Percentiles rank a stretch among this genome's conserved stretches.
Evolutionary conservation across 768 basidiomycete genomes (phyloP).

Genomic region (Polyporus arcularius): DNA sequence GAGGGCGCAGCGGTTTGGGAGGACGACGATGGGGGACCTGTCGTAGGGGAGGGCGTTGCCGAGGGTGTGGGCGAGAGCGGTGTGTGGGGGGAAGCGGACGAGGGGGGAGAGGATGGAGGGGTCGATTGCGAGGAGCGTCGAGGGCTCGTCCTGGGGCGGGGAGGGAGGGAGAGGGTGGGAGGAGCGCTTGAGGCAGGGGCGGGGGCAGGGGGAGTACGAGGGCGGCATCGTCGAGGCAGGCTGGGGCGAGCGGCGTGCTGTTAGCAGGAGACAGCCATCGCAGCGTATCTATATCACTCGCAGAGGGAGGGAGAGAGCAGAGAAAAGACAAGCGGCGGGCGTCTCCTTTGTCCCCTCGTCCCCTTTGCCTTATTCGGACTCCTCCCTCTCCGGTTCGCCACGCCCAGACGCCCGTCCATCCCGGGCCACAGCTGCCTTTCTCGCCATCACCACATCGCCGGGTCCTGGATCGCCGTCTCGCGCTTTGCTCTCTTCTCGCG

Average conservation of each 20-base stretch:
- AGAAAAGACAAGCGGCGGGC: conserved; percentile 15
- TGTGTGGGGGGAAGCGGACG: conserved; percentile 51
- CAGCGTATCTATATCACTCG: conserved; percentile 3
- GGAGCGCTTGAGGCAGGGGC: conserved; percentile 61
- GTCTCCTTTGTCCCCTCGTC: conserved; percentile 13
- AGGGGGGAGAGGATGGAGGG: conserved; percentile 48
- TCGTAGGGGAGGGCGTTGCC: conserved; percentile 58
- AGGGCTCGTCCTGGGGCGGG: conserved; percentile 29
- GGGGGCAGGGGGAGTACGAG: conserved; percentile 37
- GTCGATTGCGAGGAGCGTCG: conserved; percentile 49
- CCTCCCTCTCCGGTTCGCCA: not conserved
- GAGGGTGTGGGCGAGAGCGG: conserved; percentile 39
- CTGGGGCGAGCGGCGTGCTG: not conserved
- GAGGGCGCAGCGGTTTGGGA: conserved; percentile 71
- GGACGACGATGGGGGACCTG: conserved; percentile 75
- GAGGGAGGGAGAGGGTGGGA: conserved; percentile 22
- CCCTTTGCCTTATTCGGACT: not conserved
- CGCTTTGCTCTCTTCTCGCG: no score
- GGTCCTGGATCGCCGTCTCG: not conserved
- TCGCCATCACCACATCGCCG: not conserved
- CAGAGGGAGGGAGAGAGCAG: not conserved
- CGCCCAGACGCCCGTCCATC: not conserved
- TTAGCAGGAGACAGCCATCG: conserved; percentile 15
- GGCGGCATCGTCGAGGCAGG: conserved; percentile 19
- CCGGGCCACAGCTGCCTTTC: not conserved